A percentile compares a stretch with the other conserved stretches of the same genome.
Conservation (phyloP, 805 yeast species). For the Lipomyces chichibuensis region DNA sequence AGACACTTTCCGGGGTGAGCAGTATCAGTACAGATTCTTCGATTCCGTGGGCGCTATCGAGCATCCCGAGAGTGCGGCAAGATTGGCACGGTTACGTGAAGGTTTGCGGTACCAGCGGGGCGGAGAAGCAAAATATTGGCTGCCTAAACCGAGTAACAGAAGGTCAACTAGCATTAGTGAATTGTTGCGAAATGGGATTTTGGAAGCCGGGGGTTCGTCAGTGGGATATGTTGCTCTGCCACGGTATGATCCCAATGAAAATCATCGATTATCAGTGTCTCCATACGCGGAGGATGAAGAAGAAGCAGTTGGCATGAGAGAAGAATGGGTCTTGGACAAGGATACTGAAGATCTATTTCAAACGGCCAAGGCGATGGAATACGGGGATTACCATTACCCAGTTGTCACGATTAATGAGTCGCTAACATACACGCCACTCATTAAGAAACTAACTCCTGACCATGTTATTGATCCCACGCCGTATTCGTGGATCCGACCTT, state of each 20-base stretch:
- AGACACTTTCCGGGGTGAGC: constrained; percentile 65
- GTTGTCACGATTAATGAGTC: constrained; percentile 45
- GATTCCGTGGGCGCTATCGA: constrained; percentile 78
- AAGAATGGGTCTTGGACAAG: constrained; percentile 33
- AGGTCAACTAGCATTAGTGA: constrained; percentile 10
- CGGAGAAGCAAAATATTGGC: constrained; percentile 85
- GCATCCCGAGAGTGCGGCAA: constrained; percentile 66
- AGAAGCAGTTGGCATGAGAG: constrained; percentile 4
- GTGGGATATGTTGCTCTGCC: constrained; percentile 16
- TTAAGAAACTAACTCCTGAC: background rate
- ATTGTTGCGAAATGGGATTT: constrained; percentile 4
- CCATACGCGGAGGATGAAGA: background rate
- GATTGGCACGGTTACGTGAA: constrained; percentile 71
- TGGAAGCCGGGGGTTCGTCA: constrained; percentile 14
- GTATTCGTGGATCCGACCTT: constrained; percentile 4
- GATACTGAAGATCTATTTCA: constrained; percentile 44
- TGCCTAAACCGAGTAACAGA: constrained; percentile 45
- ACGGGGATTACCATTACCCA: constrained; percentile 51
- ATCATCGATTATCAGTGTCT: background rate
- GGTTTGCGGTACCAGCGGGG: constrained; percentile 81
- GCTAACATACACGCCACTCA: constrained; percentile 26
- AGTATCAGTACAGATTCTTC: constrained; percentile 78
- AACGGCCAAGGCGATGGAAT: constrained; percentile 42
- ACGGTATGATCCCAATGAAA: constrained; percentile 1
- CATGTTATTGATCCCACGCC: background rate